These are phyloP conservation scores for Clavispora santaluciae DNA, from an alignment of 805 yeast genomes.

Conservation along the genomic window DNA sequence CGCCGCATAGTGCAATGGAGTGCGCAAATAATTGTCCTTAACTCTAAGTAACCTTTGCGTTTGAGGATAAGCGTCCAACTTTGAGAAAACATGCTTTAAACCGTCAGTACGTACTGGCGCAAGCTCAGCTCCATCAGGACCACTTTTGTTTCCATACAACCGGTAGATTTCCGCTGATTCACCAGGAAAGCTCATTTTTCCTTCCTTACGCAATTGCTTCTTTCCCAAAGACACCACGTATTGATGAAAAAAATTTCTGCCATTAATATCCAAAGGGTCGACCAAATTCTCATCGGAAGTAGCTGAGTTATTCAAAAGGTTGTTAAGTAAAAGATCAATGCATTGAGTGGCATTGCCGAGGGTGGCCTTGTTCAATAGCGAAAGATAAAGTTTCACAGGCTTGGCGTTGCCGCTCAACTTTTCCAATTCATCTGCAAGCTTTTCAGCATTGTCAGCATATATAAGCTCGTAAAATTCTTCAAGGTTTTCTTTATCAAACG, in stretches of 20 bases:
- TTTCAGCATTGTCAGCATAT: slow-evolving; percentile 39
- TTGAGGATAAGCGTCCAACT: slow-evolving; percentile 26
- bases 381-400: slow-evolving; percentile 52
- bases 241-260: slow-evolving; percentile 82
- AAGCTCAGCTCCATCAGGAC: slow-evolving; percentile 57
- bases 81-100: slow-evolving; percentile 52
- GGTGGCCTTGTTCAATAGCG: slow-evolving; percentile 63
- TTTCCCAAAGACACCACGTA: slow-evolving; percentile 76
- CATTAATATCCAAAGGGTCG: slow-evolving; percentile 65
- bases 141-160: slow-evolving; percentile 23
- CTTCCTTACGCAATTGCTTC: slow-evolving; percentile 36
- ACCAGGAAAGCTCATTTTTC: slow-evolving; percentile 41
- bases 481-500: slow-evolving; percentile 22
- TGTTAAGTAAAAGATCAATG: slow-evolving; percentile 50
- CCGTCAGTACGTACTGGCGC: slow-evolving; percentile 47
- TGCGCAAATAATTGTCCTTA: slow-evolving; percentile 70
- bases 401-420: slow-evolving; percentile 37
- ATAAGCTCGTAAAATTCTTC: slow-evolving; percentile 22
- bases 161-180: slow-evolving; percentile 24
- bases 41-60: slow-evolving; percentile 42
- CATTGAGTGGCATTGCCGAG: slow-evolving; percentile 49
- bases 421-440: slow-evolving; percentile 38
- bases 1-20: slow-evolving; percentile 87
- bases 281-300: slow-evolving; percentile 16
- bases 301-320: slow-evolving; percentile 24